Evolutionary conservation across 148 eudicot genomes (phyloP), one percentile per base, ranked within the genome.

Genomic region (Bassia scoparia): DNA sequence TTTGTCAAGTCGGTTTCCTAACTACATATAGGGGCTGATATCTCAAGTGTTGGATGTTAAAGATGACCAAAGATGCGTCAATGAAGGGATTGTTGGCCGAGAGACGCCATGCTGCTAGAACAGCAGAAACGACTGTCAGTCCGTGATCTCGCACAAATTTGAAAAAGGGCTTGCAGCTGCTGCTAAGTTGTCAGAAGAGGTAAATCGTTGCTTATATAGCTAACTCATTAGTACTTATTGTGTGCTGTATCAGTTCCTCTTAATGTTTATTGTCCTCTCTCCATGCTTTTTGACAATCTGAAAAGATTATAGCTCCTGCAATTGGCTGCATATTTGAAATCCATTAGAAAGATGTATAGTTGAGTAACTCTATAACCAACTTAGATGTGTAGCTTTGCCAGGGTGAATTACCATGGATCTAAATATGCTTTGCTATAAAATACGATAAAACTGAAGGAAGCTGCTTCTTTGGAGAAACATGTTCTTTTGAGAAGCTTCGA

Each of bases 121-220:
- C 99, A 96, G 69, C 97, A 96, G 72, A 88, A 87, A 68, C 92
- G 99, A 58, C 78, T 96, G 53, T 96, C 99, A 7, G 99, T 96
- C 71, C 97, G 99, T 41, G 99, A 96, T 82, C 96, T 96, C 73
- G 97, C 99, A 81, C 72, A 96, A 96, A 82, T 96, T 96, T 74
- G 99, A 96, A 82, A 92, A 83, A 85, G 99, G 99, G 18, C 77
- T 96, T 73, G 99, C 99, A 46, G 96, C 97, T 58, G 99, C 97
- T 33, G 90, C 96, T 61, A 96, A 92, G 79, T 82, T 96, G 78
- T 96, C 99, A 13, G 96, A 86, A 76, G 99, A 96, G 99, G 99
- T 96, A 53, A 49, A 62, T 41, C 73, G 27, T 74, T 67, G n/a
- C 31, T 56, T 21, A 26, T 3, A 74, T 54, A 20, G 31, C 63